Evolutionary conservation across 768 basidiomycete genomes (phyloP), one percentile per base, ranked within the genome.

Genomic region (Coprinopsis sp.): DNA sequence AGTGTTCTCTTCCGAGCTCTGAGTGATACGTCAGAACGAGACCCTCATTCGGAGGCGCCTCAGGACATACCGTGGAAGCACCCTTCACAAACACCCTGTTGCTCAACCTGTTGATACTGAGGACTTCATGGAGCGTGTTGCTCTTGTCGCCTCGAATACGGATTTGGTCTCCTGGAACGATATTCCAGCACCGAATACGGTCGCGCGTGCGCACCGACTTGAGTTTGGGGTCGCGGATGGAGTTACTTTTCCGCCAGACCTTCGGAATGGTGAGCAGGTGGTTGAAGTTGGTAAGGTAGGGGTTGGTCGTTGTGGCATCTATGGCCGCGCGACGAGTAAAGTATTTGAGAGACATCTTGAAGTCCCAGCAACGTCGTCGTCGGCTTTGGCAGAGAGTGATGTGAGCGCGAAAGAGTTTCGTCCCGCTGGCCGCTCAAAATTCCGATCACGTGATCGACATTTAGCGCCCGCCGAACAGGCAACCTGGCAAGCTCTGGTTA

Each of bases 161-260:
- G 57, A 92, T 79, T 44, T 75, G 77, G 67, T 92, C 90, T 6
- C 90, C 90, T 4, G 91, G 87, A 27, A 89, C 83, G 50, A 92
- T 77, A 58, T 91, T 92, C 90, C 90, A 92, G 59, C 78, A 79
- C 61, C 88, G 85, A 43, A 92, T 85, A 37, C 90, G 74, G 56
- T 89, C 83, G 47, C 73, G 72, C 10, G 78, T 74, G 11, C 75
- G 72, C 36, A 78, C 80, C 31, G 76, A 75, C 60, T 85, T 86
- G 44, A 72, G 51, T 49, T 64, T 61, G 53, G 70, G 63, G 59
- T 77, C 76, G 34, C 65, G 63, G 51, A 68, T 72, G 12, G 69
- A 66, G 51, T 58, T 59, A 41, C 72, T 69, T 56, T 74, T 70
- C 44, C 64, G 41, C 72, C 74, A 79, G 51, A 68, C 65, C 49